Conservation (phyloP, 2,329 filamentous ascomycete species). For the Aschersonia sp. region DNA sequence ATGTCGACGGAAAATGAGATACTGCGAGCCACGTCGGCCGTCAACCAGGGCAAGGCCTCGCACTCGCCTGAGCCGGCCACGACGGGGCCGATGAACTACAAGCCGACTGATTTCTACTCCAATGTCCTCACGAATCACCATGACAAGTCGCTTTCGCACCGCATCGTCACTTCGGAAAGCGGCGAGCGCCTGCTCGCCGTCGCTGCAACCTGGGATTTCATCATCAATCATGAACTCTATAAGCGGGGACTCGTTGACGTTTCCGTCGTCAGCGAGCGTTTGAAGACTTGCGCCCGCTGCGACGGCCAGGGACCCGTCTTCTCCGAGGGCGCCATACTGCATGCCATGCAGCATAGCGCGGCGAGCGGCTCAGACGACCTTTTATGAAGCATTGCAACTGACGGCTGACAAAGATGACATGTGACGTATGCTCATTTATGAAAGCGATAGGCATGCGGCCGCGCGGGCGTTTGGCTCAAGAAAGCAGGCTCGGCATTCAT, state of each 20-base stretch:
- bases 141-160: constrained; percentile 51
- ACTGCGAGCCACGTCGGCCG: constrained; percentile 58
- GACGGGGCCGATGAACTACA: constrained; percentile 57
- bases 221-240: constrained; percentile 67
- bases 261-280: constrained; percentile 60
- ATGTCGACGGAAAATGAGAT: constrained; percentile 87
- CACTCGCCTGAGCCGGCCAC: constrained; percentile 32
- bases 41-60: constrained; percentile 18
- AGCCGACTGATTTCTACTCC: constrained; percentile 57
- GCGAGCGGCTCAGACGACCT: constrained; percentile 68
- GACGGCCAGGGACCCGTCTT: constrained; percentile 85
- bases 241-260: constrained; percentile 69
- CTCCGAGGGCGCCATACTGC: constrained; percentile 56
- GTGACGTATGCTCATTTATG: background rate
- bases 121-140: constrained; percentile 45
- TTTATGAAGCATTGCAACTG: constrained; percentile 11
- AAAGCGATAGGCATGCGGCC: too few relatives aligned
- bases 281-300: constrained; percentile 64
- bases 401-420: too few relatives aligned
- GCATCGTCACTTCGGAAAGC: constrained; percentile 49
- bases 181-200: constrained; percentile 60
- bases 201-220: constrained; percentile 77
- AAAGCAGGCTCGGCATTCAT: too few relatives aligned
- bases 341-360: constrained; percentile 66
- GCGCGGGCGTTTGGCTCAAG: too few relatives aligned